A percentile compares a stretch with the other conserved stretches of the same genome.
Conservation (phyloP, 2,329 filamentous ascomycete genomes). For the Fusarium sp. region DNA sequence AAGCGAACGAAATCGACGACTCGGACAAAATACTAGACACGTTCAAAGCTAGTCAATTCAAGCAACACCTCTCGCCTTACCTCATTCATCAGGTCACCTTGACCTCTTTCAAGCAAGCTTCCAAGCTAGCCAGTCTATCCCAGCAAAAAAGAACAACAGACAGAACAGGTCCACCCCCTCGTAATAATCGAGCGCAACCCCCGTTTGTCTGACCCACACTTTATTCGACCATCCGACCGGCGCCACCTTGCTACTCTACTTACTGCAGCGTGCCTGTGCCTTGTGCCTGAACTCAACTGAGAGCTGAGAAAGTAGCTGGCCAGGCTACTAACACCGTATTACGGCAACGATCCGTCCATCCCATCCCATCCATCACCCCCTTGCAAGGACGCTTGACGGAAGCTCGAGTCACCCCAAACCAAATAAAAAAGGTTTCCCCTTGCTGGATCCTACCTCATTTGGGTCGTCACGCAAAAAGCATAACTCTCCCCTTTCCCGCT, state of each 20-base stretch:
- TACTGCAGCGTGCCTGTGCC: constrained; percentile 42
- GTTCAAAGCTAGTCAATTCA: constrained; percentile 15
- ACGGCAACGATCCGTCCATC: constrained; percentile 42
- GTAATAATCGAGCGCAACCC: constrained; percentile 34
- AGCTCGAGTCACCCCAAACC: constrained; percentile 39
- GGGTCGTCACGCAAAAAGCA: constrained; percentile 40
- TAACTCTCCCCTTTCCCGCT: constrained; percentile 36
- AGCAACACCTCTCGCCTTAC: constrained; percentile 20
- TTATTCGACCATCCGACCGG: constrained; percentile 46
- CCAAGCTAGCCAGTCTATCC: constrained; percentile 14
- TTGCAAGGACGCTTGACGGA: constrained; percentile 29
- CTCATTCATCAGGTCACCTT: constrained; percentile 38
- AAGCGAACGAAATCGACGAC: constrained; percentile 36
- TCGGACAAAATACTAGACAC: constrained; percentile 15
- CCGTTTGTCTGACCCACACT: constrained; percentile 46
- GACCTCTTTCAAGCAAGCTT: constrained; percentile 19
- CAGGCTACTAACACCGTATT: constrained; percentile 35
- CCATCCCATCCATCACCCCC: constrained; percentile 35
- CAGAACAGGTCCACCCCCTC: constrained; percentile 30
- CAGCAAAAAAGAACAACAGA: constrained; percentile 8
- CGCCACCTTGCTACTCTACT: constrained; percentile 37
- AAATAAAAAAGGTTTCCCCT: constrained; percentile 39
- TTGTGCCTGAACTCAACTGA: constrained; percentile 39
- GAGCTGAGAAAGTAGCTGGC: constrained; percentile 41
- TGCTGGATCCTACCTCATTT: constrained; percentile 32